phyloP scores from a whole-genome alignment of 441 rosid genomes.

The Populus tomentosa region DNA sequence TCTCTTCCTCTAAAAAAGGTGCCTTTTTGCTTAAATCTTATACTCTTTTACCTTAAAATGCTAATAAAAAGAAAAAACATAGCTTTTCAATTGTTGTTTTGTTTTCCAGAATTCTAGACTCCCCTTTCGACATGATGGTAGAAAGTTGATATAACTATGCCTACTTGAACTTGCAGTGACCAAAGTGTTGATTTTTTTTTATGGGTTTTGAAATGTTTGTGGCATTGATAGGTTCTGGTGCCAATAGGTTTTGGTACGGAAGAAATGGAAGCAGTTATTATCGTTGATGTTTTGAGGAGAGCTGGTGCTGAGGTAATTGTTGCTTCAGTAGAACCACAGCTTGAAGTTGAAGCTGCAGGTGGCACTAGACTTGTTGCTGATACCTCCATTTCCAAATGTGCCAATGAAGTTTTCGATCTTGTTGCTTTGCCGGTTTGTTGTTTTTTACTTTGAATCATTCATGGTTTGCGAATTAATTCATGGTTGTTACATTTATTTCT shows the following conservation, averaged over 20 bases:
- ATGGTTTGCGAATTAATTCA: background rate
- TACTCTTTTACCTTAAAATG: conserved; percentile 6
- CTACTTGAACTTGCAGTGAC: no score
- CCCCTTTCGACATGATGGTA: no score
- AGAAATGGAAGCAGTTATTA: conserved; percentile 89
- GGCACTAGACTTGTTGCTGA: conserved; percentile 81
- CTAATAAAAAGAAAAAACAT: background rate
- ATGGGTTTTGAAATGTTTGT: conserved; percentile 1
- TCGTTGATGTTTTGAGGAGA: conserved; percentile 70
- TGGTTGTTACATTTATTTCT: background rate
- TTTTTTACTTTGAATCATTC: background rate
- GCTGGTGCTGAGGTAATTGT: conserved; percentile 86
- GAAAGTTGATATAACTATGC: no score
- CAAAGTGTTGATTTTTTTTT: background rate
- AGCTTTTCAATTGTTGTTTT: no score
- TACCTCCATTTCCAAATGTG: conserved; percentile 56
- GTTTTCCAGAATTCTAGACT: no score
- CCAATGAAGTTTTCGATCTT: conserved; percentile 63
- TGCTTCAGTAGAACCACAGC: conserved; percentile 88
- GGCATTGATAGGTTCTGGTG: conserved; percentile 57
- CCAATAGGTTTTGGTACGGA: conserved; percentile 90
- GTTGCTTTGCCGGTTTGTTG: conserved; percentile 85
- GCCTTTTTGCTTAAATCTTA: background rate
- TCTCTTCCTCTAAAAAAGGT: conserved; percentile 56
- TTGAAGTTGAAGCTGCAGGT: conserved; percentile 69